Evolutionary conservation across 768 basidiomycete genomes (phyloP), one percentile per base, ranked within the genome.

Genomic region (Lentinus brumalis): DNA sequence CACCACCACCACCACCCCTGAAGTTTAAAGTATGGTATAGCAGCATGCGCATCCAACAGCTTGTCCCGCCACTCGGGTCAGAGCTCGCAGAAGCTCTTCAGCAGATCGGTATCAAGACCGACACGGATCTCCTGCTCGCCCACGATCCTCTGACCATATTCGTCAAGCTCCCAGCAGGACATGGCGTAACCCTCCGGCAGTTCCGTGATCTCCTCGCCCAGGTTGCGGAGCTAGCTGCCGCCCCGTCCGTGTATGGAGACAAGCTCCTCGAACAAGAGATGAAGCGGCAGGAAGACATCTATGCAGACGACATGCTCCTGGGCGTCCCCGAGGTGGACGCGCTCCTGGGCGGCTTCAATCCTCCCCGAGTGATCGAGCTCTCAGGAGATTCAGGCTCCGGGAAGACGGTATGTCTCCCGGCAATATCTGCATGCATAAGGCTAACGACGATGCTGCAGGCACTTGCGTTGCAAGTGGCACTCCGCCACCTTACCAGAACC

Each of bases 371-470:
- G 14, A 75, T 89, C 52, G 89, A 92, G 67, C 77, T 92, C 40
- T 86, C 89, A 31, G 91, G 91, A 10, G 82, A 85, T 18, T 79
- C 73, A 68, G 79, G 76, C 7, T 83, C 86, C 14, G 89, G 89
- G 38, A 92, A 90, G 79, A 85, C 87, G 59, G 91, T 91, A 69
- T 26, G 21, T 26, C 21, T 26, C 21, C 21, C 21, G 9, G 45
- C 29, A n/a, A 21, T 7, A 46, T 50, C 11, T 26, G n/a, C 16
- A 16, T 26, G n/a, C 16, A 18, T 4, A 21, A 12, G 12, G 21
- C 16, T 26, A 3, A 15, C 14, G 15, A 18, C 55, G 57, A 35
- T 39, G 38, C 50, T 41, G 18, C 66, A 92, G 91, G 76, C 79
- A 14, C 74, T 93, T 6, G 84, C 83, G 1, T 69, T 88, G 39